Evolutionary conservation across 2,329 filamentous ascomycete species (phyloP).

Genomic region (Geoglossum cookeanum): DNA sequence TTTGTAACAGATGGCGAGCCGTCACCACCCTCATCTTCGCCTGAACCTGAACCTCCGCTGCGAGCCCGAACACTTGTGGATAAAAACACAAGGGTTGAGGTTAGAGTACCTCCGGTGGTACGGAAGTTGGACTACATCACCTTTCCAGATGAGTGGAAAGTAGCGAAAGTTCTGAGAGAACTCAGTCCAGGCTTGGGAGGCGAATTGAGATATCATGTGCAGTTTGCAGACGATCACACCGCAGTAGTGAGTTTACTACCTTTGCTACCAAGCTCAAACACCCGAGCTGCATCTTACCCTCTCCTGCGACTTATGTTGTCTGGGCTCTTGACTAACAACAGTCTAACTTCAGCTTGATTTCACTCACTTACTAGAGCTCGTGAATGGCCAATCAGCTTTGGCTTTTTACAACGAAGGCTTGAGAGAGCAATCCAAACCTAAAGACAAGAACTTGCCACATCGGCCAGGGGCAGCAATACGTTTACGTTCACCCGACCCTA

Average conservation of each 20-base stretch:
- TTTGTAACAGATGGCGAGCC: not conserved
- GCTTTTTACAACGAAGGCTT: not conserved
- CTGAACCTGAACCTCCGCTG: not conserved
- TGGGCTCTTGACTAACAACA: not conserved
- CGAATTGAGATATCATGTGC: not conserved
- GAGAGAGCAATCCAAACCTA: not conserved
- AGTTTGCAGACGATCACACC: not conserved
- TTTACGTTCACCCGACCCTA: not conserved
- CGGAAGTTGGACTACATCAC: not conserved
- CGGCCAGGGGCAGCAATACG: not conserved
- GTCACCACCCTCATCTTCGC: not conserved
- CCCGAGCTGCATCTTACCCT: not conserved
- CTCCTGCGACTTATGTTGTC: not conserved
- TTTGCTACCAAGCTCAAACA: not conserved
- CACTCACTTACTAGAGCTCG: not conserved
- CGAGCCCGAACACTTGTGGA: not conserved
- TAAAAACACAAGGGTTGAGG: not conserved
- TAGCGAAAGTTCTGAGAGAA: not conserved
- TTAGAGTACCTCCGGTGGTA: not conserved
- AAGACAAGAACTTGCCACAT: not conserved
- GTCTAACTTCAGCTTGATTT: not conserved
- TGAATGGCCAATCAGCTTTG: not conserved
- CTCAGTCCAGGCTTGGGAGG: not conserved
- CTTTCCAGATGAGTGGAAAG: constrained; percentile 2
- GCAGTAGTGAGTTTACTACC: not conserved